A percentile compares a stretch with the other conserved stretches of the same genome.
Conservation (phyloP, 2,329 filamentous ascomycete genomes). For the Paramyrothecium sp. region DNA sequence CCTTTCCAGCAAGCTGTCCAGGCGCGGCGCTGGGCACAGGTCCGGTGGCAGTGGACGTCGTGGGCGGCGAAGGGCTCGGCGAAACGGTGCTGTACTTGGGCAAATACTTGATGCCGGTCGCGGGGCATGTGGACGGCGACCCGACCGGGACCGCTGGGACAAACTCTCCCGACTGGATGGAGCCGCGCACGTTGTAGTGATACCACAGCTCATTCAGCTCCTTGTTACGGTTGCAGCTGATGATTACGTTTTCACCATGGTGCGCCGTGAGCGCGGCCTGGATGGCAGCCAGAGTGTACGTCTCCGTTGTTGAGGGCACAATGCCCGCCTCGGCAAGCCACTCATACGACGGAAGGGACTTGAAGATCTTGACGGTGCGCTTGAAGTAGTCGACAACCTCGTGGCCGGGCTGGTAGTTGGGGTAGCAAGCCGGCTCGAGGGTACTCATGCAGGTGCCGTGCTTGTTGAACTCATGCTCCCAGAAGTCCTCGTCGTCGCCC, state of each 20-base stretch:
- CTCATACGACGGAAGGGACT: constrained; percentile 63
- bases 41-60: constrained; percentile 4
- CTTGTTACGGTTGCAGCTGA: constrained; percentile 48
- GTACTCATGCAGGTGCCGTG: constrained; percentile 75
- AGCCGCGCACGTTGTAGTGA: constrained; percentile 61
- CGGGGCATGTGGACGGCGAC: constrained; percentile 57
- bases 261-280: constrained; percentile 54
- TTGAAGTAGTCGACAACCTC: constrained; percentile 72
- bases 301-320: constrained; percentile 48
- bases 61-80: not conserved
- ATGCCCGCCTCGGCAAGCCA: constrained; percentile 62
- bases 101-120: constrained; percentile 23
- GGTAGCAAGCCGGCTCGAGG: constrained; percentile 66
- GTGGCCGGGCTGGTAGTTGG: constrained; percentile 55
- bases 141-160: constrained; percentile 55
- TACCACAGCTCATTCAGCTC: constrained; percentile 58
- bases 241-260: constrained; percentile 53
- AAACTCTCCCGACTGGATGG: constrained; percentile 60
- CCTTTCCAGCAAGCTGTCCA: constrained; percentile 11
- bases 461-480: constrained; percentile 75
- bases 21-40: constrained; percentile 3
- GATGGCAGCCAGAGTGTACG: constrained; percentile 59
- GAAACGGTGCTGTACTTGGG: constrained; percentile 16
- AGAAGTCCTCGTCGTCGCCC: constrained; percentile 63
- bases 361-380: constrained; percentile 63